Base-by-base conservation (phyloP, 345 rosid species). In the Cardamine resedifolia region DNA sequence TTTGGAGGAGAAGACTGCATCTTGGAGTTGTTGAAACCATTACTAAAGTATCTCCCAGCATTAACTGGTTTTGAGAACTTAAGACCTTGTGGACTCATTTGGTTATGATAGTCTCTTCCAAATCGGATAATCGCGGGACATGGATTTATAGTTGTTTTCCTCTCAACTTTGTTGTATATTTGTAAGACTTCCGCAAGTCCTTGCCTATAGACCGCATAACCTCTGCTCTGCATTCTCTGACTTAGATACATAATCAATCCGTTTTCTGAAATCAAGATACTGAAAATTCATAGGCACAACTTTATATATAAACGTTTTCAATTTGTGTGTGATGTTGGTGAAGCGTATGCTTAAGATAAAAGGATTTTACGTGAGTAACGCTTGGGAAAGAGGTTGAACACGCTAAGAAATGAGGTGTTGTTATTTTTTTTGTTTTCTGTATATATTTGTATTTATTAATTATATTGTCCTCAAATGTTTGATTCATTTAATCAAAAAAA, bases 1-100 rank as follows among this genome's bases (percentile, higher is more conserved):
- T 56, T 80, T 31, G 78, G 55, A 30, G 77, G 76, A 45, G 76
- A 58, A 59, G 82, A 39, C 49, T 70, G 64, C 10, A 53, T 50
- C 27, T 65, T 71, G 19, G 51, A 21, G 48, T 71, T 16, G 19
- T 38, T 65, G 24, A 45, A 48, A 70, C 38, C 60, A 57, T 70
- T 58, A 3, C 55, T 39, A 11, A 70, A n/a, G 44, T 57, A 19
- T 31, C 59, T 76, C 30, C 48, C 49, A 10, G 70, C 79, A 55
- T 45, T 34, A 62, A 51, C 68, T 8, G 27, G 28, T 23, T 30
- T 52, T 43, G 49, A 45, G 24, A 71, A 71, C 77, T 65, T 66
- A 4, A 71, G 27, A 71, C 58, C 41, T 51, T 58, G 66, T 64
- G 58, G 64, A 47, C 30, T 28, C 28, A 26, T 64, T 16, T 76